phyloP scores from a whole-genome alignment of 768 basidiomycete genomes.

The Rhizopogon vesiculosus region DNA sequence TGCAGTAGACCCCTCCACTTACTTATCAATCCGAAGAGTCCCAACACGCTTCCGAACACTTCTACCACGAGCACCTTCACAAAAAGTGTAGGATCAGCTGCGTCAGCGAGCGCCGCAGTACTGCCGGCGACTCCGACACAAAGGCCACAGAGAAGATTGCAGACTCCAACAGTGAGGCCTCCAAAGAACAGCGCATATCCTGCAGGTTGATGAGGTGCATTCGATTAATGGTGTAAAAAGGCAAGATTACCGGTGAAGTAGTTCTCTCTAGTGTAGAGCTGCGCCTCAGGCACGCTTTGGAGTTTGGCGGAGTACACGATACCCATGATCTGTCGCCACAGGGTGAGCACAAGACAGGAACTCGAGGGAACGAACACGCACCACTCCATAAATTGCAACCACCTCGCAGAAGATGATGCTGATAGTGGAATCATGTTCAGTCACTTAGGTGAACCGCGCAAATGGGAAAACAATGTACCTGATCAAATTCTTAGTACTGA shows the following conservation, averaged over 20 bases:
- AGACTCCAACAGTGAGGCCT: slow-evolving; percentile 88
- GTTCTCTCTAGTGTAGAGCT: slow-evolving; percentile 79
- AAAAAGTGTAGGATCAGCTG: slow-evolving; percentile 90
- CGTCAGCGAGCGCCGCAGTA: slow-evolving; percentile 92
- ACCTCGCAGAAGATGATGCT: slow-evolving; percentile 99
- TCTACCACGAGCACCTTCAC: slow-evolving; percentile 97
- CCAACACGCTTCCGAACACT: slow-evolving; percentile 88
- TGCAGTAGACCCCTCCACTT: slow-evolving; percentile 22
- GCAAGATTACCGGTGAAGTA: slow-evolving; percentile 76
- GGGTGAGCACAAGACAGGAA: background rate
- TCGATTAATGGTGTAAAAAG: background rate
- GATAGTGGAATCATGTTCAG: background rate
- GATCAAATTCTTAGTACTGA: slow-evolving; percentile 96
- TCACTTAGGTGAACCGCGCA: background rate
- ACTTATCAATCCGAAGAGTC: slow-evolving; percentile 92
- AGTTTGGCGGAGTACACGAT: slow-evolving; percentile 94
- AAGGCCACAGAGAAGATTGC: slow-evolving; percentile 93
- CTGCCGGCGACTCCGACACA: slow-evolving; percentile 94
- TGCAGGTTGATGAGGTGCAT: slow-evolving; percentile 19
- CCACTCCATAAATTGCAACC: slow-evolving; percentile 96
- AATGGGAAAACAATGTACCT: slow-evolving; percentile 46
- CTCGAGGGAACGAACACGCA: slow-evolving; percentile 33
- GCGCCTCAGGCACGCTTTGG: slow-evolving; percentile 48
- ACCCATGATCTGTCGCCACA: slow-evolving; percentile 69
- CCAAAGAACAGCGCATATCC: slow-evolving; percentile 97